A percentile compares a stretch with the other conserved stretches of the same genome.
These are phyloP conservation scores for Vaccinium corymbosum DNA, from an alignment of 148 eudicot species.

Conservation along the genomic window DNA sequence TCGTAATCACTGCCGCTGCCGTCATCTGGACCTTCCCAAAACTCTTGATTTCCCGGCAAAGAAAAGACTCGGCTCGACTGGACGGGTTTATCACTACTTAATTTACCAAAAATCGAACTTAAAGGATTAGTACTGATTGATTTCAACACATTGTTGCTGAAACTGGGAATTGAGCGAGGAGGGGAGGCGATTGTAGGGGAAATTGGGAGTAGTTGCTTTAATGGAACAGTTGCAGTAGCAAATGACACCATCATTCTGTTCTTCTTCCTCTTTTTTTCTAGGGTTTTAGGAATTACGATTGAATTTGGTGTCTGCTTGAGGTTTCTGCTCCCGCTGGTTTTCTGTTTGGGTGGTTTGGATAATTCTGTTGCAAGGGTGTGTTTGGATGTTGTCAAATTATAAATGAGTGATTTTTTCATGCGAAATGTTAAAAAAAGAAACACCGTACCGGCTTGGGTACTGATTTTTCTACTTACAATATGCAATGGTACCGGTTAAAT, in stretches of 20 bases:
- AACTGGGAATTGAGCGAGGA: background rate
- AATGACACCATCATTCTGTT: background rate
- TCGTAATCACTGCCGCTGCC: conserved; percentile 69
- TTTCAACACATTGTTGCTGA: background rate
- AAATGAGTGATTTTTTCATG: no score
- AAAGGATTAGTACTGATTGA: background rate
- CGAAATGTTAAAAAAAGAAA: no score
- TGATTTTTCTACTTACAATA: no score
- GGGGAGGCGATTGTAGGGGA: background rate
- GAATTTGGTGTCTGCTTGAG: no score
- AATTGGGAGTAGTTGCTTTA: background rate
- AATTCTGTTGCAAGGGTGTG: background rate
- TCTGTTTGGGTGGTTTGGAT: background rate
- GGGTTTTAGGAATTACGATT: conserved; percentile 1
- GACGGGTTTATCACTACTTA: background rate
- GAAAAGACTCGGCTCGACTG: background rate
- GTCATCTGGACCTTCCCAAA: conserved; percentile 88
- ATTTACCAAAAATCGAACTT: background rate
- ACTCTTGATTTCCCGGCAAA: conserved; percentile 18
- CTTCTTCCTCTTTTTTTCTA: background rate
- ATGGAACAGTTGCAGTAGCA: background rate
- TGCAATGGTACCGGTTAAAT: no score
- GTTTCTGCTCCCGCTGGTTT: background rate
- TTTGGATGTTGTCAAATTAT: background rate
- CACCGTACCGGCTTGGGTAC: no score